These are phyloP conservation scores for Graphilbum ipis-grandicollis DNA, from an alignment of 2,329 filamentous ascomycete species.

Conservation along the genomic window DNA sequence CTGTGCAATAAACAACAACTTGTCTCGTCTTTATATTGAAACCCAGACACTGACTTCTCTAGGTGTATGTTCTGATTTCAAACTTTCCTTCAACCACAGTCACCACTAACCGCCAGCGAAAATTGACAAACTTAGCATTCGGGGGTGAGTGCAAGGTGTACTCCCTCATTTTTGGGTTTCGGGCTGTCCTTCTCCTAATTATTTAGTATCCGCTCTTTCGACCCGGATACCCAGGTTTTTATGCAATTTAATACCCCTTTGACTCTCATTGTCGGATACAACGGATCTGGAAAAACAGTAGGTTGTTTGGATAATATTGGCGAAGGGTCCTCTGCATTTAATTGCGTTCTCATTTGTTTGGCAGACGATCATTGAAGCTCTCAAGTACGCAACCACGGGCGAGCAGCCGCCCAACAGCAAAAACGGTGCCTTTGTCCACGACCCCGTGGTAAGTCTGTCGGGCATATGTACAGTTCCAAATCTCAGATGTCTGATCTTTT, in stretches of 20 bases:
- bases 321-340: background rate
- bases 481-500: too few species aligned
- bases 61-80: too few species aligned
- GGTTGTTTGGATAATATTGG: slow-evolving; percentile 9
- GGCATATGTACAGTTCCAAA: too few species aligned
- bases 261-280: slow-evolving; percentile 91
- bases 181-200: background rate
- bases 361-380: slow-evolving; percentile 84
- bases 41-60: too few species aligned
- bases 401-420: slow-evolving; percentile 83
- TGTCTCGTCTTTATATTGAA: too few species aligned
- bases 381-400: slow-evolving; percentile 95
- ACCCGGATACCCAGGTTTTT: slow-evolving; percentile 52
- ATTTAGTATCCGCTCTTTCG: slow-evolving; percentile 55
- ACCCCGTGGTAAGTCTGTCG: slow-evolving; percentile 51
- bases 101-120: slow-evolving; percentile 6
- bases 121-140: slow-evolving; percentile 12
- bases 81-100: too few species aligned
- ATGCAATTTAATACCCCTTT: slow-evolving; percentile 82
- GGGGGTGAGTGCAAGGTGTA: slow-evolving; percentile 7
- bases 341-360: background rate
- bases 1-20: too few species aligned
- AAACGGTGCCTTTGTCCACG: slow-evolving; percentile 86
- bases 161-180: background rate
- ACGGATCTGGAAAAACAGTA: slow-evolving; percentile 84